phyloP scores from a whole-genome alignment of 305 asterid genomes.

The Fraxinus floribunda region DNA sequence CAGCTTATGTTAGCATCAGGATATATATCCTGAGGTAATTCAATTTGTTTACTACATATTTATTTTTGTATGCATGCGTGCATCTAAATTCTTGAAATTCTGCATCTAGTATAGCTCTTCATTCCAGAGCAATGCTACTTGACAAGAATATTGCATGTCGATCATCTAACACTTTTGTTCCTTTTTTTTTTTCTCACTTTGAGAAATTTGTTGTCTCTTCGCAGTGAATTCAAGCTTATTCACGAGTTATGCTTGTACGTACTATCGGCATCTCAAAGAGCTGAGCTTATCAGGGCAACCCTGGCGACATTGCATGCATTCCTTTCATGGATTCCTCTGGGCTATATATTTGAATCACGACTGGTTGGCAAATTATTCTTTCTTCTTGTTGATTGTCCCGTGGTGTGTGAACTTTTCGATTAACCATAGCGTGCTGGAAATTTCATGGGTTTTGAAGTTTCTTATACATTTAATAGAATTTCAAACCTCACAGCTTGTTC shows the following conservation, averaged over 20 bases:
- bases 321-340: constrained; percentile 98
- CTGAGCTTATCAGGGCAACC: constrained; percentile 96
- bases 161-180: not conserved
- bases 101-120: constrained; percentile 3
- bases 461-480: constrained; percentile 7
- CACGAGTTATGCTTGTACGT: constrained; percentile 93
- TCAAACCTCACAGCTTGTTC: constrained; percentile 18
- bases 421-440: not conserved
- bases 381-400: constrained; percentile 25
- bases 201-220: constrained; percentile 15
- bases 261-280: constrained; percentile 88
- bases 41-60: not conserved
- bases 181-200: not conserved
- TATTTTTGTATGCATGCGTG: not conserved
- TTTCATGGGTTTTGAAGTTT: constrained; percentile 4
- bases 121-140: not conserved
- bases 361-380: constrained; percentile 60
- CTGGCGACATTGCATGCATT: constrained; percentile 93
- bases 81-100: not conserved
- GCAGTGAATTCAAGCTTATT: constrained; percentile 96
- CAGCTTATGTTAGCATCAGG: not conserved
- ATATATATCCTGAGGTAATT: not conserved
- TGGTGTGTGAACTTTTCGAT: constrained; percentile 11
- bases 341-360: constrained; percentile 94
- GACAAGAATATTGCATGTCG: not conserved